Conservation (phyloP, 352 stramenopile genomes). For the Pythium dissotocum region DNA sequence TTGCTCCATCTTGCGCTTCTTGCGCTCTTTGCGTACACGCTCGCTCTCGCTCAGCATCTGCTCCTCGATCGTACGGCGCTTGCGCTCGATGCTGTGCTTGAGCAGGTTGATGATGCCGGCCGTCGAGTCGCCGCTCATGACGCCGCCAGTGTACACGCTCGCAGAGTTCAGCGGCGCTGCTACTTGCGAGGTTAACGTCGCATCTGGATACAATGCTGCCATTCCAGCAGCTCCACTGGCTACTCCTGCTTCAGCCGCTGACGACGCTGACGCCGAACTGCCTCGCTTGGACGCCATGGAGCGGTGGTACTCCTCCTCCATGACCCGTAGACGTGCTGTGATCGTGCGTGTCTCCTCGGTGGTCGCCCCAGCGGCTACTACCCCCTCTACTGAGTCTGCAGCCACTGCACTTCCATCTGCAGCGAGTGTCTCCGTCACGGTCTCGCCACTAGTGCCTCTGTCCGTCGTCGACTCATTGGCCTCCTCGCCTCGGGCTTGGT, state of each 20-base stretch:
- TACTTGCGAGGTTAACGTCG: background rate
- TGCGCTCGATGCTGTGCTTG: constrained; percentile 56
- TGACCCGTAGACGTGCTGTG: constrained; percentile 33
- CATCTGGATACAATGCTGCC: background rate
- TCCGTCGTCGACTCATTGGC: background rate
- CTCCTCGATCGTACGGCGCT: constrained; percentile 46
- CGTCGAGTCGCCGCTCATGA: constrained; percentile 23
- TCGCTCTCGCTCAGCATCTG: constrained; percentile 53
- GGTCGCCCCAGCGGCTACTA: background rate
- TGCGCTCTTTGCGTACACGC: constrained; percentile 55
- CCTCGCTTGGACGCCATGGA: constrained; percentile 20
- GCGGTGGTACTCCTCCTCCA: constrained; percentile 50
- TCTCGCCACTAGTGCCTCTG: background rate
- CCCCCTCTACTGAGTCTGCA: background rate
- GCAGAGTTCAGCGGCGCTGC: background rate
- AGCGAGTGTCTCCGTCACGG: background rate
- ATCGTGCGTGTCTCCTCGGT: constrained; percentile 26
- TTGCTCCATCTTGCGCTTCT: constrained; percentile 66
- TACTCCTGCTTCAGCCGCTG: background rate
- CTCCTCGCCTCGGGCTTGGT: background rate
- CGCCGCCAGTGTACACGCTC: constrained; percentile 3
- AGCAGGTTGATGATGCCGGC: constrained; percentile 51
- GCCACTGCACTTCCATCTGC: background rate
- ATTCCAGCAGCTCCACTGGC: background rate
- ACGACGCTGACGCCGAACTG: background rate